Percentiles rank a stretch among this genome's conserved stretches.
Conservation (phyloP, 129 eudicot species). For the Tagetes erecta region DNA sequence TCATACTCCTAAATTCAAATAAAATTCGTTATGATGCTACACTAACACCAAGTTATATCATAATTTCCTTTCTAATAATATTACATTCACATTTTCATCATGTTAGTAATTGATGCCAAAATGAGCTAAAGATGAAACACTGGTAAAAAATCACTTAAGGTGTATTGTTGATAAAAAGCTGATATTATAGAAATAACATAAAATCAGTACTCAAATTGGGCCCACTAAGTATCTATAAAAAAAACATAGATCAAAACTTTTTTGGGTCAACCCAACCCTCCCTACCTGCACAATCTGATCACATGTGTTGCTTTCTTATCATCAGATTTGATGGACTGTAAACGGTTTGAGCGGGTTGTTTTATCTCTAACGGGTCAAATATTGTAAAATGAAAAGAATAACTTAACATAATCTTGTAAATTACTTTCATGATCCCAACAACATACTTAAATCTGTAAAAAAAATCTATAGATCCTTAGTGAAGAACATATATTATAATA, state of each 20-base stretch:
- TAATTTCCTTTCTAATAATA: neutral
- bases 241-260: neutral
- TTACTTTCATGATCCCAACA: neutral
- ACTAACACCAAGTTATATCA: neutral
- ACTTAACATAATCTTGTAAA: neutral
- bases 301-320: conserved; percentile 11
- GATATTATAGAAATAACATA: neutral
- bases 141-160: neutral
- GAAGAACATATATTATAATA: neutral
- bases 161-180: neutral
- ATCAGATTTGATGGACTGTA: neutral
- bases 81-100: neutral
- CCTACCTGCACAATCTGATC: neutral
- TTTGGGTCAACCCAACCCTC: neutral
- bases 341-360: neutral
- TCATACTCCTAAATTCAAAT: conserved; percentile 61
- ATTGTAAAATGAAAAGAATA: no score
- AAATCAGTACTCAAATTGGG: neutral
- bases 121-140: neutral
- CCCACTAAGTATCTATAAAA: neutral
- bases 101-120: neutral
- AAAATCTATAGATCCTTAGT: neutral
- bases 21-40: neutral
- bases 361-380: neutral
- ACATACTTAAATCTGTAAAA: neutral